Percentiles rank a stretch among this genome's conserved stretches.
phyloP scores from a whole-genome alignment of 768 basidiomycete species.

The Naganishia onofrii region DNA sequence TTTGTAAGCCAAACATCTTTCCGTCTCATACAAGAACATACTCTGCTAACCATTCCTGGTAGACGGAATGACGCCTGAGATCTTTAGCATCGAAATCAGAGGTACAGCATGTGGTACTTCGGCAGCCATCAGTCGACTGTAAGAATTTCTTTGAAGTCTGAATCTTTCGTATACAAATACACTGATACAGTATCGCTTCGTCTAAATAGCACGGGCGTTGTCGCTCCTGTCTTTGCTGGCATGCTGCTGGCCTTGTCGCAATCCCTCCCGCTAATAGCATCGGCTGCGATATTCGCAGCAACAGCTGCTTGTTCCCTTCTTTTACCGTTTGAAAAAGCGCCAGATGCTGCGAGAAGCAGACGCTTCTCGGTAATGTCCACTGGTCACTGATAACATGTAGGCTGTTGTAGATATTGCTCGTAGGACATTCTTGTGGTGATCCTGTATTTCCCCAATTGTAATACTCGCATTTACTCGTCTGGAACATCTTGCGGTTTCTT shows the following conservation, averaged over 20 bases:
- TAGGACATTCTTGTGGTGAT: background rate
- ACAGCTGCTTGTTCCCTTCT: slow-evolving; percentile 46
- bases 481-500: slow-evolving; percentile 52
- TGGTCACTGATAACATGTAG: background rate
- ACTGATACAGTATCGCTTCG: background rate
- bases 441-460: background rate
- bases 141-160: slow-evolving; percentile 13
- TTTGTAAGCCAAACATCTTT: slow-evolving; percentile 40
- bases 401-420: background rate
- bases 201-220: slow-evolving; percentile 42
- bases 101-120: slow-evolving; percentile 52
- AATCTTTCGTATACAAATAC: background rate
- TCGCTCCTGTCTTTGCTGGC: slow-evolving; percentile 48
- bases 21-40: background rate
- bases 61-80: slow-evolving; percentile 52
- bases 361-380: background rate
- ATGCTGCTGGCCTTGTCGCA: slow-evolving; percentile 42
- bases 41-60: slow-evolving; percentile 8
- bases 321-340: slow-evolving; percentile 46
- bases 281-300: slow-evolving; percentile 42
- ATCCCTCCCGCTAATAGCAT: slow-evolving; percentile 43
- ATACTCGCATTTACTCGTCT: slow-evolving; percentile 40
- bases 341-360: slow-evolving; percentile 23
- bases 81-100: slow-evolving; percentile 44
- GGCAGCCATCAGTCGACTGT: slow-evolving; percentile 49